Percentiles rank a stretch among this genome's conserved stretches.
Evolutionary conservation across 805 yeast genomes (phyloP).

Genomic region (Starmerella sirachaensis): DNA sequence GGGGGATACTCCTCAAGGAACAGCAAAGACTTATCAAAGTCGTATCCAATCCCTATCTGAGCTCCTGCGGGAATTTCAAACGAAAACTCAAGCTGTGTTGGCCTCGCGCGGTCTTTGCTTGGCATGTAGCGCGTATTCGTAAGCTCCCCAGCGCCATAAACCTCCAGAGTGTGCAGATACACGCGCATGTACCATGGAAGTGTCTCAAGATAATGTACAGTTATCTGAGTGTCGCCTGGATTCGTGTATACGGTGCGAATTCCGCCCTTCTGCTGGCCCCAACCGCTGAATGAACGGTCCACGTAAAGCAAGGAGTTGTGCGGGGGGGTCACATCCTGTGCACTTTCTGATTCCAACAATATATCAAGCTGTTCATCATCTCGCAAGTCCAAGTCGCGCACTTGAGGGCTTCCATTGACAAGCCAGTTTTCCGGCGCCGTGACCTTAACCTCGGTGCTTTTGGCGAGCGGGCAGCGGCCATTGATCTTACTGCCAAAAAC

Average conservation of each 20-base stretch:
- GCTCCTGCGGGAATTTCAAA: constrained; percentile 42
- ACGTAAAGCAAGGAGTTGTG: constrained; percentile 53
- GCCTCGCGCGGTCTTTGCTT: constrained; percentile 66
- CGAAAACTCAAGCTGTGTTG: constrained; percentile 67
- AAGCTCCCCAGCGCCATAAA: constrained; percentile 22
- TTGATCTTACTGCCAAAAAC: constrained; percentile 57
- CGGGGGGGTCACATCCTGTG: constrained; percentile 33
- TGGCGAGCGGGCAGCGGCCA: constrained; percentile 53
- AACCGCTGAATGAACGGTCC: constrained; percentile 80
- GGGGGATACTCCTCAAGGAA: constrained; percentile 94
- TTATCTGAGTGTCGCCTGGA: constrained; percentile 37
- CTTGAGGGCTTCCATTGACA: background rate
- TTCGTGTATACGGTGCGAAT: constrained; percentile 68
- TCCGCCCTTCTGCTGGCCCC: constrained; percentile 85
- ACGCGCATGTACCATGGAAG: constrained; percentile 89
- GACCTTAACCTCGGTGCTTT: constrained; percentile 16
- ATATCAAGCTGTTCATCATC: constrained; percentile 25
- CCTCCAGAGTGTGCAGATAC: constrained; percentile 56
- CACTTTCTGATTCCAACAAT: constrained; percentile 35
- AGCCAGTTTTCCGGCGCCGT: constrained; percentile 15
- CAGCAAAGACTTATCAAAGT: constrained; percentile 78
- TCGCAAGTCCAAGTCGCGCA: background rate
- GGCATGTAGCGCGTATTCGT: constrained; percentile 43
- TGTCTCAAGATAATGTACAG: constrained; percentile 59
- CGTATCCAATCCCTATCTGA: constrained; percentile 35